phyloP scores from a whole-genome alignment of 352 stramenopile species.

The Globisporangium irregulare region DNA sequence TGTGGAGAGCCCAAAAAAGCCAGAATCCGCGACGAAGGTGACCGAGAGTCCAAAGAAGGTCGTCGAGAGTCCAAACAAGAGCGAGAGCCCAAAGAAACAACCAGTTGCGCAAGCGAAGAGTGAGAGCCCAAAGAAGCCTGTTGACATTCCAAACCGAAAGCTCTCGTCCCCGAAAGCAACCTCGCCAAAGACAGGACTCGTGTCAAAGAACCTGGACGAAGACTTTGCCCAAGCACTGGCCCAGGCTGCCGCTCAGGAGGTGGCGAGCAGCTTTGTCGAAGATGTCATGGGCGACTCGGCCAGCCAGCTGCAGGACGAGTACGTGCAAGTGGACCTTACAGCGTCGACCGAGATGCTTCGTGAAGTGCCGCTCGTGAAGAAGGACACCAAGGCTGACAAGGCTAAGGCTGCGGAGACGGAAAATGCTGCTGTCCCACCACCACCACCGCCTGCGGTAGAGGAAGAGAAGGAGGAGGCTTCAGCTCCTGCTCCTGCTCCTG shows the following conservation, averaged over 20 bases:
- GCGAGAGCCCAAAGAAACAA: conserved; percentile 2
- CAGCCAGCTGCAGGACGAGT: conserved; percentile 53
- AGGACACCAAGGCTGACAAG: conserved; percentile 1
- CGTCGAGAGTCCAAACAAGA: conserved; percentile 10
- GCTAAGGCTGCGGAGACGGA: not conserved
- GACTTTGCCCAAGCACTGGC: conserved; percentile 23
- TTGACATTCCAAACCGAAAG: conserved; percentile 1
- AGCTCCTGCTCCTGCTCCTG: not conserved
- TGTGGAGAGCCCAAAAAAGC: conserved; percentile 5
- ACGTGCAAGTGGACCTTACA: conserved; percentile 67
- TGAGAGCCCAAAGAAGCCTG: conserved; percentile 12
- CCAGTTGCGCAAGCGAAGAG: not conserved
- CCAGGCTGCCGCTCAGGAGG: conserved; percentile 30
- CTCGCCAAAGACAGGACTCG: conserved; percentile 20
- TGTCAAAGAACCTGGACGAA: conserved; percentile 25
- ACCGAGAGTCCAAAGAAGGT: conserved; percentile 7
- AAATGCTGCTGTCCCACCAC: not conserved
- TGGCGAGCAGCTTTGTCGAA: conserved; percentile 38
- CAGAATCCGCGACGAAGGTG: conserved; percentile 15
- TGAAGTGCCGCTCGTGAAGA: conserved; percentile 19
- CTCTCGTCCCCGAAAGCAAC: not conserved
- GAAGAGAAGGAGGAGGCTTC: conserved; percentile 11
- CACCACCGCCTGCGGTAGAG: not conserved
- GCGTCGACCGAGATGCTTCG: conserved; percentile 38
- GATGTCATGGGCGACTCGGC: conserved; percentile 46